phyloP scores from a whole-genome alignment of 1,284 basidiomycete genomes.

The Sanghuangporus baumii region DNA sequence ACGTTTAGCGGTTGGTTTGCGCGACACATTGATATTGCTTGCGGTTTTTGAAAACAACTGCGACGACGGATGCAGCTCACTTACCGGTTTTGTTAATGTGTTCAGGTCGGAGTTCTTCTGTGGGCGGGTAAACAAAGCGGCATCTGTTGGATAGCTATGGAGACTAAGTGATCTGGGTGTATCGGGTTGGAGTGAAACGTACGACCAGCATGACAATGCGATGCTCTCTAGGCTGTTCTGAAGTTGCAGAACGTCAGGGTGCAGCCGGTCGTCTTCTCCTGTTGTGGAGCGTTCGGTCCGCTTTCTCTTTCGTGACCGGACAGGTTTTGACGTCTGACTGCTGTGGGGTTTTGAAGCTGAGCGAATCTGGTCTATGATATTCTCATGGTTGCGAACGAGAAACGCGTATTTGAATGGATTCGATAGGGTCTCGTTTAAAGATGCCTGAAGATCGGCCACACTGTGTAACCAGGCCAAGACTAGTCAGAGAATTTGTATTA shows the following conservation, averaged over 20 bases:
- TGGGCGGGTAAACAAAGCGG: slow-evolving; percentile 56
- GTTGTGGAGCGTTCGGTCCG: slow-evolving; percentile 38
- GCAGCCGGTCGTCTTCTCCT: slow-evolving; percentile 29
- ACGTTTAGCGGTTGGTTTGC: not conserved
- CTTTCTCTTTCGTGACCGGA: slow-evolving; percentile 24
- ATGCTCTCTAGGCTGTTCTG: slow-evolving; percentile 44
- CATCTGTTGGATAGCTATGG: slow-evolving; percentile 43
- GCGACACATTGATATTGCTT: slow-evolving; percentile 28
- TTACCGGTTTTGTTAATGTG: slow-evolving; percentile 42
- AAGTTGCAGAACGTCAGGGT: slow-evolving; percentile 39
- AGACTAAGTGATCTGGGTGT: slow-evolving; percentile 10
- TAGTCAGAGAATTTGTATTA: not conserved
- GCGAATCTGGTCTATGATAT: slow-evolving; percentile 40
- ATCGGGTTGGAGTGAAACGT: slow-evolving; percentile 21
- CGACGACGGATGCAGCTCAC: slow-evolving; percentile 16
- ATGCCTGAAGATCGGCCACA: slow-evolving; percentile 45
- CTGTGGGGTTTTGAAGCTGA: slow-evolving; percentile 35
- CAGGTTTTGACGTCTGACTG: not conserved
- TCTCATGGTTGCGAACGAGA: slow-evolving; percentile 48
- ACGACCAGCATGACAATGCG: slow-evolving; percentile 57
- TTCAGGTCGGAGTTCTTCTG: slow-evolving; percentile 64
- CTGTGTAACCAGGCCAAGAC: slow-evolving; percentile 30
- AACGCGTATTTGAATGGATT: slow-evolving; percentile 54
- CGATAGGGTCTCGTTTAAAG: slow-evolving; percentile 43
- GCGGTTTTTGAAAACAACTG: slow-evolving; percentile 8